These are phyloP conservation scores for Xylaria intraflava DNA, from an alignment of 495 filamentous ascomycete species.

Conservation along the genomic window DNA sequence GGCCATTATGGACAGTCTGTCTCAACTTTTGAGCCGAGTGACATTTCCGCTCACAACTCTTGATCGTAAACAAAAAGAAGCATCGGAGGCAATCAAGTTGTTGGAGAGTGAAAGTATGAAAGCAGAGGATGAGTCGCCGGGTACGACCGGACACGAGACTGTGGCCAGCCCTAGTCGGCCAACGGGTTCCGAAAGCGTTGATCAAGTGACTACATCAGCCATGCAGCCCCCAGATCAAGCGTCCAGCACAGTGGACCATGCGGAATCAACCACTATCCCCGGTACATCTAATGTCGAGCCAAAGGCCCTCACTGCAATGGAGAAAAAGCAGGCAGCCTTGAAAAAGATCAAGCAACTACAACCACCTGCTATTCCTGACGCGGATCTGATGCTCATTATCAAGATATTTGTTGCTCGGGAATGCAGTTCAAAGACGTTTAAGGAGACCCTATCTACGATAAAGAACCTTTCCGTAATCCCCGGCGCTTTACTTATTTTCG, in stretches of 20 bases:
- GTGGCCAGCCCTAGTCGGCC: conserved; percentile 17
- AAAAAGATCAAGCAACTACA: conserved; percentile 70
- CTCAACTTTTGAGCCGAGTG: conserved; percentile 76
- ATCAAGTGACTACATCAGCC: conserved; percentile 16
- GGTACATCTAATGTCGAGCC: conserved; percentile 19
- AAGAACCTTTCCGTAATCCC: conserved; percentile 94
- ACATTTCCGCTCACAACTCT: conserved; percentile 79
- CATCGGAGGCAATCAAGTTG: conserved; percentile 52
- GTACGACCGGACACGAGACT: conserved; percentile 3
- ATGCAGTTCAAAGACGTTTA: conserved; percentile 93
- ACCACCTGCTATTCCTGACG: conserved; percentile 80
- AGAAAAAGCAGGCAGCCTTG: conserved; percentile 47
- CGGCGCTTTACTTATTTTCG: conserved; percentile 83
- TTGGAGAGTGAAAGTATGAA: conserved; percentile 40
- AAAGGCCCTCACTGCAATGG: conserved; percentile 41
- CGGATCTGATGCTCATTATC: conserved; percentile 86
- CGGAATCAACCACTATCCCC: conserved; percentile 20
- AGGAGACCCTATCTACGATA: conserved; percentile 93
- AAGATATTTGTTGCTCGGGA: conserved; percentile 94
- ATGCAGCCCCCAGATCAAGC: conserved; percentile 6
- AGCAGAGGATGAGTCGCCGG: conserved; percentile 18
- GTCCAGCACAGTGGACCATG: conserved; percentile 17
- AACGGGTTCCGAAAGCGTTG: conserved; percentile 11
- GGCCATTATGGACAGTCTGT: conserved; percentile 88
- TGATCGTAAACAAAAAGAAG: conserved; percentile 74